Percentiles rank a stretch among this genome's conserved stretches.
Conservation (phyloP, 441 rosid species). For the Heliophila coronopifolia region DNA sequence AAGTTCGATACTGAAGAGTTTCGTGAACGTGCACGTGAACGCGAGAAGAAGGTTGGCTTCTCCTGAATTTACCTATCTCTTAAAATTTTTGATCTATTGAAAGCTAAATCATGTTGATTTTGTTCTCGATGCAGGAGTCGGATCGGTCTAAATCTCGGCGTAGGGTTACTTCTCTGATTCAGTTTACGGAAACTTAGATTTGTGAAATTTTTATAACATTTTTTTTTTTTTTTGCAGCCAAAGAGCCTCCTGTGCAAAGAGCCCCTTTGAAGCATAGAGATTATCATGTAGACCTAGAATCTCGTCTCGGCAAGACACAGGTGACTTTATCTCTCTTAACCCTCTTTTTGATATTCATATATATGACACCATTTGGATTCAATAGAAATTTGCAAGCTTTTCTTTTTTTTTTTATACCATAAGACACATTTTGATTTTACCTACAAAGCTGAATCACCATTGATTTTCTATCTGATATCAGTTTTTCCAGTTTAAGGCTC, state of each 20-base stretch:
- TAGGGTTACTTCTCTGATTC: slow-evolving; percentile 31
- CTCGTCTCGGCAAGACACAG: slow-evolving; percentile 96
- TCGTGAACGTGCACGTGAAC: slow-evolving; percentile 83
- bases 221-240: slow-evolving; percentile 39
- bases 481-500: neutral
- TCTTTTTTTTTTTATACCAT: neutral
- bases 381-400: slow-evolving; percentile 5
- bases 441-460: too few relatives aligned
- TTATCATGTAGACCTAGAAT: slow-evolving; percentile 87
- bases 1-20: slow-evolving; percentile 79
- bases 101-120: neutral
- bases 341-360: neutral
- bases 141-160: slow-evolving; percentile 72
- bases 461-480: slow-evolving; percentile 1
- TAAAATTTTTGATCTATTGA: neutral
- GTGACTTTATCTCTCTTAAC: slow-evolving; percentile 24
- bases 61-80: neutral
- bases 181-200: neutral
- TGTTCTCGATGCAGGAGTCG: slow-evolving; percentile 43
- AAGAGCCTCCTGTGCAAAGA: slow-evolving; percentile 93
- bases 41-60: slow-evolving; percentile 59
- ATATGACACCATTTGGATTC: neutral
- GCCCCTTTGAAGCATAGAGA: slow-evolving; percentile 97
- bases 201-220: neutral
- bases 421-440: too few relatives aligned